Evolutionary conservation across 2,329 filamentous ascomycete species (phyloP).

Genomic region (Pestalotiopsis sp.): DNA sequence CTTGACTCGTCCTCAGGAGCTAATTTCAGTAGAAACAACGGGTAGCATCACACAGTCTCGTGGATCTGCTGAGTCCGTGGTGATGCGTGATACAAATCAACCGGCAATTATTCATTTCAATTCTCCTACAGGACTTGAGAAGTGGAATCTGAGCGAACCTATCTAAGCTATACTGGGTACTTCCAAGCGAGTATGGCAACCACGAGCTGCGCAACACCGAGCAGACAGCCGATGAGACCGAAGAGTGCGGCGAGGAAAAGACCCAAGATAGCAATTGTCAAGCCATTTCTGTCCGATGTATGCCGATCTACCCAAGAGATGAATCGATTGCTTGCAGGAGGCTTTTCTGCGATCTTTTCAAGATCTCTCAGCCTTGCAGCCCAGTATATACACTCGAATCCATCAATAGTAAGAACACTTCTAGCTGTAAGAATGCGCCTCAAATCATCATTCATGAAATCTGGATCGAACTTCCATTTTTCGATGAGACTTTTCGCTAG

Average conservation of each 20-base stretch:
- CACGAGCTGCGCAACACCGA: background rate
- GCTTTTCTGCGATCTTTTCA: background rate
- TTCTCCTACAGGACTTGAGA: no score
- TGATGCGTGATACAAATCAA: no score
- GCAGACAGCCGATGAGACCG: background rate
- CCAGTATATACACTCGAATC: background rate
- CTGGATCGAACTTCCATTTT: background rate
- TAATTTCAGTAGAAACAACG: no score
- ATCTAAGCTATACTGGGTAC: background rate
- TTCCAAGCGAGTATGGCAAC: background rate
- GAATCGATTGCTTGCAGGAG: background rate
- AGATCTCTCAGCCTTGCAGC: background rate
- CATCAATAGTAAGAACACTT: background rate
- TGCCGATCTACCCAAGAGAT: background rate
- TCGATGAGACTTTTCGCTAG: background rate
- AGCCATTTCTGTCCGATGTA: background rate
- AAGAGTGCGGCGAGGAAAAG: background rate
- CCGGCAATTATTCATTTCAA: no score
- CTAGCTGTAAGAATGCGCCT: background rate
- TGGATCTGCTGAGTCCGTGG: no score
- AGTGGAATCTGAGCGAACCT: no score
- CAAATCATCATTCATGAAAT: background rate
- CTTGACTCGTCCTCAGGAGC: background rate
- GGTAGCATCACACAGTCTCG: no score
- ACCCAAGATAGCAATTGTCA: background rate